phyloP scores from a whole-genome alignment of 106 monocot genomes.

The Dendrobium catenatum region DNA sequence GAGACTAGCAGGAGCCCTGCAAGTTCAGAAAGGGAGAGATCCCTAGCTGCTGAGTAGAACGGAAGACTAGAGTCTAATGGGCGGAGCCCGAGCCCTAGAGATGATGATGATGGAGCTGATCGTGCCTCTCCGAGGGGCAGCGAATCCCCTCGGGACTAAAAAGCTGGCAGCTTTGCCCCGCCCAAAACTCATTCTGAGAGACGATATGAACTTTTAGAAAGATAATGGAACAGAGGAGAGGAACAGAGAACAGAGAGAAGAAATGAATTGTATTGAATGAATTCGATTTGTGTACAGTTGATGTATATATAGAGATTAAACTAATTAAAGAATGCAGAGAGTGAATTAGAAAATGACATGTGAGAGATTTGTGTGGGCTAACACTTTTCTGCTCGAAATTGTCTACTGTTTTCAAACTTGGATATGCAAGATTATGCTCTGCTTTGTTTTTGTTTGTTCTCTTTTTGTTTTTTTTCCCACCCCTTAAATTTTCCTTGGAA shows the following conservation, averaged over 20 bases:
- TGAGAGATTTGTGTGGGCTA: too few species aligned
- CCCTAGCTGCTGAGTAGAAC: slow-evolving; percentile 10
- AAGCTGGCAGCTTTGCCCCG: neutral
- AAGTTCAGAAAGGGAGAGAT: slow-evolving; percentile 15
- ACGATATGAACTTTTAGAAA: neutral
- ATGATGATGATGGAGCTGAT: slow-evolving; percentile 8
- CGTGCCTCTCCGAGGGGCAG: slow-evolving; percentile 18
- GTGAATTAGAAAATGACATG: too few species aligned
- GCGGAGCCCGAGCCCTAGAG: slow-evolving; percentile 16
- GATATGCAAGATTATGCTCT: neutral
- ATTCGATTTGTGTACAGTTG: too few species aligned
- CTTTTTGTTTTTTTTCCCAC: neutral
- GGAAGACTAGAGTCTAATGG: slow-evolving; percentile 14
- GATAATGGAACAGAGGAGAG: too few species aligned
- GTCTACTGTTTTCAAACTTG: neutral
- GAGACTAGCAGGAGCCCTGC: slow-evolving; percentile 34
- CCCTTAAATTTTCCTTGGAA: neutral
- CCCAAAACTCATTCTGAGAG: neutral
- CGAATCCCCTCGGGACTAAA: slow-evolving; percentile 18
- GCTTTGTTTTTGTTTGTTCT: neutral
- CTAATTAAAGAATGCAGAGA: too few species aligned
- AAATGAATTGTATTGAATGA: too few species aligned
- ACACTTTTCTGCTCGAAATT: neutral
- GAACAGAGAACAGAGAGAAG: too few species aligned
- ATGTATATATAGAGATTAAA: too few species aligned